Base-by-base conservation (phyloP, 768 basidiomycete genomes). In the Coprinopsis strossmayeri region DNA sequence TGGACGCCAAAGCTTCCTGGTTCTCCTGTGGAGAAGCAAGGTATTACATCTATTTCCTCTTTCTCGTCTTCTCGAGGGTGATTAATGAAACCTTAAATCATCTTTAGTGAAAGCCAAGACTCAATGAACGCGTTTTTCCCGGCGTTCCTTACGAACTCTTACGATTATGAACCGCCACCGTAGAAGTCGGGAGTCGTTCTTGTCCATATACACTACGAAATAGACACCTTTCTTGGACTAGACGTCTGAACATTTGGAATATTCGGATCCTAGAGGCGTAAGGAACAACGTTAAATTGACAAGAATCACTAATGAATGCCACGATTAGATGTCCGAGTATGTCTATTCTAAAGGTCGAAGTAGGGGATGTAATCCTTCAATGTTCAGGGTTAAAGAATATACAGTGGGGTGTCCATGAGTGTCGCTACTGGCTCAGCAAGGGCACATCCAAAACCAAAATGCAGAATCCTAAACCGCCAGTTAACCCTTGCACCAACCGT, bases 401-500 rank as follows among this genome's bases (percentile, higher is more conserved):
- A n/a, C n/a, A n/a, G n/a, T n/a, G n/a, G n/a, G n/a, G n/a, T n/a
- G n/a, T n/a, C n/a, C n/a, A n/a, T n/a, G n/a, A n/a, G n/a, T n/a
- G n/a, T n/a, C 30, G 30, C 30, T 32, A 15, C 30, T 15, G 30
- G 30, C 30, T 15, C 30, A 32, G 7, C 30, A 38, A 38, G 35
- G 18, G n/a, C n/a, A n/a, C n/a, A 38, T 10, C 35, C 25, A 4
- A 25, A 42, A 42, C 18, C 5, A 10, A 23, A 24, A 25, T 9
- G 40, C 23, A 9, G 18, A 21, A 42, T 24, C 4, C 9, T 15
- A 32, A 32, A 32, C 15, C 30, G 15, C 9, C 30, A 11, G 20
- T 26, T 21, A 53, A 23, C 34, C 39, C 57, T 70, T 69, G 64
- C 72, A 72, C 55, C 57, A 74, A 17, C 72, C 72, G 45, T 67